Evolutionary conservation across 202 grass and related monocot species (phyloP), one percentile per base, ranked within the genome.

Genomic region (Bolboschoenoplectus hybrid): DNA sequence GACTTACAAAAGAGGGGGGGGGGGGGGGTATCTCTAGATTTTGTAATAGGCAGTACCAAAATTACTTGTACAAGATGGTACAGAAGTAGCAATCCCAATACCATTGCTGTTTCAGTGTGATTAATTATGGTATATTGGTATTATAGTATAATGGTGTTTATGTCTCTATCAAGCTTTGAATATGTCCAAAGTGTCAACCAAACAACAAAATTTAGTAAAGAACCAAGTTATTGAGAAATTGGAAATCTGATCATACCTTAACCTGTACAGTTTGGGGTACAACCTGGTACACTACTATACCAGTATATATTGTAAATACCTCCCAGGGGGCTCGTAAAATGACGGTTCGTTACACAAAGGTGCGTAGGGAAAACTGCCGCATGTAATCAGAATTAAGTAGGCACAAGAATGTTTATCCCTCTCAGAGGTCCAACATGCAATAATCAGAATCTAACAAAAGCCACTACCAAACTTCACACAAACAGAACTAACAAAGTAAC

Each of bases 371-470:
- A 58, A 61, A n/a, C 13, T 0, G 13, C 13, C 52, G 58, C 52
- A 79, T 1, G 35, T n/a, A 41, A 79, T 46, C 53, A 17, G 7
- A 1, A 60, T 16, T 38, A 40, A 78, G 74, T 57, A 9, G 7
- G 34, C 50, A 39, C 16, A 17, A 55, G 50, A 56, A 77, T 38
- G 32, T 77, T 53, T 77, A 77, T 77, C 75, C 52, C 6, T 77
- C 14, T 79, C 52, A 79, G 26, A 26, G 17, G 75, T 79, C 51
- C 74, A 79, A 57, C 51, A 57, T 78, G 35, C 50, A 79, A 9
- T 58, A 52, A 79, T 79, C 74, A 41, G 74, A 79, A 79, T 79
- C 74, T 39, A 79, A 60, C 75, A 79, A 67, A 79, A 79, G 52
- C 52, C 75, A 79, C 52, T 19, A 19, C 75, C 75, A 40, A 79